These are phyloP conservation scores for Dichotomopilus funicola DNA, from an alignment of 2,329 filamentous ascomycete species.

Conservation along the genomic window DNA sequence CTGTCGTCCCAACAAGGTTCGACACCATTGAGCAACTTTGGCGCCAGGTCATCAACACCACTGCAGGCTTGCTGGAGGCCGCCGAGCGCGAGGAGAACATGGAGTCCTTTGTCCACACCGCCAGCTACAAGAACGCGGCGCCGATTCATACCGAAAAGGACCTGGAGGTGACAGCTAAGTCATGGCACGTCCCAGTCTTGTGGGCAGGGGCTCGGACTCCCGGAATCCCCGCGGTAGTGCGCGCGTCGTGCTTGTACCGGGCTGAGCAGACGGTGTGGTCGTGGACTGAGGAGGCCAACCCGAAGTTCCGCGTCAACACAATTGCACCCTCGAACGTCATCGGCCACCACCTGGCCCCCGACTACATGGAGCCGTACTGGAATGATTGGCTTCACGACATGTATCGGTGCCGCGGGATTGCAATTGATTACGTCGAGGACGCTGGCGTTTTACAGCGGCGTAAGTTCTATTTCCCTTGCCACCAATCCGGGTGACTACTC, in stretches of 20 bases:
- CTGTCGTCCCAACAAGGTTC: conserved; percentile 28
- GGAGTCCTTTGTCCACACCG: conserved; percentile 36
- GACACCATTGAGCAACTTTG: conserved; percentile 33
- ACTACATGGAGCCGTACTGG: not conserved
- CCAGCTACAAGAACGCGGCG: conserved; percentile 27
- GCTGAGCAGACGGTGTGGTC: conserved; percentile 16
- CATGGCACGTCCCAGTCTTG: conserved; percentile 19
- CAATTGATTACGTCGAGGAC: not conserved
- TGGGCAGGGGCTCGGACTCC: too few relatives aligned
- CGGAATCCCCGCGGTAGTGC: not conserved
- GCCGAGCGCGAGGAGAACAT: conserved; percentile 31
- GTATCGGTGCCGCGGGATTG: not conserved
- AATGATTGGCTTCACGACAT: not conserved
- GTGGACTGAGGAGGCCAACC: conserved; percentile 8
- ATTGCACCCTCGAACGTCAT: conserved; percentile 6
- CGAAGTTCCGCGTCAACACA: conserved; percentile 19
- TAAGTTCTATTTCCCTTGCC: conserved; percentile 10
- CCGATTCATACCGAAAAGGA: conserved; percentile 11
- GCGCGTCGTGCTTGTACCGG: conserved; percentile 9
- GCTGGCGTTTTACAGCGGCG: not conserved
- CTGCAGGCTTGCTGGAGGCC: conserved; percentile 29
- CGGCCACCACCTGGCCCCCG: conserved; percentile 5
- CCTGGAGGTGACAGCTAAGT: conserved; percentile 16
- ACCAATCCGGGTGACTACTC: not conserved
- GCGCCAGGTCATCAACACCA: conserved; percentile 25